Conservation (phyloP, 352 stramenopile species). For the Pythium aristosporum region DNA sequence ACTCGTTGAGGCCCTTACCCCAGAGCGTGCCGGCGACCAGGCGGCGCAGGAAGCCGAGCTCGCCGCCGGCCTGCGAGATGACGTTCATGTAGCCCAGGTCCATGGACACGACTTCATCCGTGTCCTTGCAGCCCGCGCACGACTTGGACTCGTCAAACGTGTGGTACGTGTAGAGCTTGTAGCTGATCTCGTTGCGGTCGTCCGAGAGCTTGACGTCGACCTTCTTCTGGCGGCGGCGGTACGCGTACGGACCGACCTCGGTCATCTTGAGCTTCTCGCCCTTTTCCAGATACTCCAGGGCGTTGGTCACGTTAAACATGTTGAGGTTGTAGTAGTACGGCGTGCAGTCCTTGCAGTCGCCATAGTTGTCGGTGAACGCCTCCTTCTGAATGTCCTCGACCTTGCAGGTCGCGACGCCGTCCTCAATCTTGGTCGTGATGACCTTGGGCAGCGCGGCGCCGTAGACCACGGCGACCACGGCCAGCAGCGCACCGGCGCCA, state of each 20-base stretch:
- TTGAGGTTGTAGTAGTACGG: conserved; percentile 68
- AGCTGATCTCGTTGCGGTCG: conserved; percentile 54
- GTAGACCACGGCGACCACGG: conserved; percentile 53
- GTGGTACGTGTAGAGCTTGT: conserved; percentile 82
- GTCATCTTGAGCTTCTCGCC: conserved; percentile 55
- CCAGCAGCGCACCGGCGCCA: conserved; percentile 33
- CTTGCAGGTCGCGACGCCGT: conserved; percentile 46
- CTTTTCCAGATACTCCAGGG: conserved; percentile 49
- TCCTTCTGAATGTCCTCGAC: conserved; percentile 37
- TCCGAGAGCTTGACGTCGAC: conserved; percentile 53
- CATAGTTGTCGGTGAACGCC: conserved; percentile 53
- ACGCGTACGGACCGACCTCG: conserved; percentile 72
- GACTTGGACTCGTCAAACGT: conserved; percentile 62
- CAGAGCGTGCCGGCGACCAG: conserved; percentile 48
- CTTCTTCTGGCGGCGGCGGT: conserved; percentile 59
- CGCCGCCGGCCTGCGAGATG: conserved; percentile 55
- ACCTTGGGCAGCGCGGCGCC: conserved; percentile 49
- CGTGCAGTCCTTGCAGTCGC: conserved; percentile 74
- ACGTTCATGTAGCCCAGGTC: conserved; percentile 74
- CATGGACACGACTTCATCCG: neutral
- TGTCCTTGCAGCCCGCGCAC: conserved; percentile 27
- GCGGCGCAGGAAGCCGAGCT: conserved; percentile 48
- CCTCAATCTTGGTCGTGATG: conserved; percentile 38
- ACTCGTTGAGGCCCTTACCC: conserved; percentile 29
- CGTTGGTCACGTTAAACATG: conserved; percentile 81